phyloP scores from a whole-genome alignment of 2,329 filamentous ascomycete genomes.

The Diaporthe amygdali region DNA sequence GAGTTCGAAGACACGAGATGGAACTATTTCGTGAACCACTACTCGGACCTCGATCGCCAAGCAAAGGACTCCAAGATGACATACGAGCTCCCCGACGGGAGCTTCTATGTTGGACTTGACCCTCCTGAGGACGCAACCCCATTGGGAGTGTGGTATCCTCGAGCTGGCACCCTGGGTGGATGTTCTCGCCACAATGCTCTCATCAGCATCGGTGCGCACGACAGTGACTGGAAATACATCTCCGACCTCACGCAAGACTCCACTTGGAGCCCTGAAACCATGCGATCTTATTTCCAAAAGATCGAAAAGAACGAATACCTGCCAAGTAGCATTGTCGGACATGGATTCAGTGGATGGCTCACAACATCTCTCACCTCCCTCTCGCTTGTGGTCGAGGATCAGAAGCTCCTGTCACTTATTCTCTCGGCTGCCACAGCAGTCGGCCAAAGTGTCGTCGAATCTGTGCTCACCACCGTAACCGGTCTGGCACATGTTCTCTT shows the following conservation, averaged over 20 bases:
- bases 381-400: constrained; percentile 49
- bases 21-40: constrained; percentile 19
- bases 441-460: constrained; percentile 8
- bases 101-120: constrained; percentile 23
- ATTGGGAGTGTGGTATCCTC: constrained; percentile 35
- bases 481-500: constrained; percentile 19
- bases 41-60: constrained; percentile 28
- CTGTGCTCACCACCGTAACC: constrained; percentile 13
- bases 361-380: constrained; percentile 37
- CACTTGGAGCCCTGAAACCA: constrained; percentile 52
- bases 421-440: constrained; percentile 18
- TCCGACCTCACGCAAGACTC: constrained; percentile 52
- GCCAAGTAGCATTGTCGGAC: constrained; percentile 41
- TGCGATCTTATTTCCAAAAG: constrained; percentile 53
- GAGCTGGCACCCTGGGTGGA: constrained; percentile 32
- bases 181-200: constrained; percentile 54
- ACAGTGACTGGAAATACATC: constrained; percentile 55
- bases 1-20: constrained; percentile 14
- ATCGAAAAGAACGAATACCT: constrained; percentile 47
- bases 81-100: constrained; percentile 19
- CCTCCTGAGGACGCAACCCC: constrained; percentile 33
- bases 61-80: constrained; percentile 10
- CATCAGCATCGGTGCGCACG: constrained; percentile 52
- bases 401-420: constrained; percentile 39
- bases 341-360: constrained; percentile 58